phyloP scores from a whole-genome alignment of 2,329 filamentous ascomycete species.

The Aspergillus pseudoterreus region DNA sequence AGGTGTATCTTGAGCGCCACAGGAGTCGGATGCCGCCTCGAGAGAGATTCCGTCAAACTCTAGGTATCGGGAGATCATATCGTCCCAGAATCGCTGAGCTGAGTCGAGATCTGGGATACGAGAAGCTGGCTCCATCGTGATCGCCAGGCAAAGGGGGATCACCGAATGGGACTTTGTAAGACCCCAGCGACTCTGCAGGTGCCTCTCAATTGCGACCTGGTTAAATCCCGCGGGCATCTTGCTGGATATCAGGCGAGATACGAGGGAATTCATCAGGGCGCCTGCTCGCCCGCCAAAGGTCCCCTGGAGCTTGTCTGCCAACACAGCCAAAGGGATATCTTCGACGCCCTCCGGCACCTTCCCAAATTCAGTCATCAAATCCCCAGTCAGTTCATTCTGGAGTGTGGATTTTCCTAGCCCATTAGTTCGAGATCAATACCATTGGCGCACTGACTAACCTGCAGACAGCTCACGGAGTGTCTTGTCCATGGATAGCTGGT shows the following conservation, averaged over 20 bases:
- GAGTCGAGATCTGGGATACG: conserved; percentile 14
- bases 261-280: conserved; percentile 24
- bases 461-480: conserved; percentile 31
- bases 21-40: not conserved
- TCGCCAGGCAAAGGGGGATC: conserved; percentile 20
- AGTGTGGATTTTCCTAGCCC: conserved; percentile 39
- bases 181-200: conserved; percentile 25
- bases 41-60: conserved; percentile 11
- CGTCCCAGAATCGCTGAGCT: conserved; percentile 21
- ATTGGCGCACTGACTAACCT: conserved; percentile 5
- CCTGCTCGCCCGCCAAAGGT: conserved; percentile 30
- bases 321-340: conserved; percentile 32
- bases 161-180: conserved; percentile 17
- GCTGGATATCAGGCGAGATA: conserved; percentile 25
- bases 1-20: not conserved
- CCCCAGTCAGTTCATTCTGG: conserved; percentile 45
- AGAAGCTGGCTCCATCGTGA: conserved; percentile 17
- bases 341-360: conserved; percentile 39
- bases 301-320: conserved; percentile 28
- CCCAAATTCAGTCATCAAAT: conserved; percentile 41
- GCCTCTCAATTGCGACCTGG: conserved; percentile 13
- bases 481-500: conserved; percentile 18
- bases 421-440: not conserved
- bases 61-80: conserved; percentile 14
- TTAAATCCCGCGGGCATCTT: conserved; percentile 30